These are phyloP conservation scores for Yamadazyma siamensis DNA, from an alignment of 1,139 yeast genomes.

Conservation along the genomic window DNA sequence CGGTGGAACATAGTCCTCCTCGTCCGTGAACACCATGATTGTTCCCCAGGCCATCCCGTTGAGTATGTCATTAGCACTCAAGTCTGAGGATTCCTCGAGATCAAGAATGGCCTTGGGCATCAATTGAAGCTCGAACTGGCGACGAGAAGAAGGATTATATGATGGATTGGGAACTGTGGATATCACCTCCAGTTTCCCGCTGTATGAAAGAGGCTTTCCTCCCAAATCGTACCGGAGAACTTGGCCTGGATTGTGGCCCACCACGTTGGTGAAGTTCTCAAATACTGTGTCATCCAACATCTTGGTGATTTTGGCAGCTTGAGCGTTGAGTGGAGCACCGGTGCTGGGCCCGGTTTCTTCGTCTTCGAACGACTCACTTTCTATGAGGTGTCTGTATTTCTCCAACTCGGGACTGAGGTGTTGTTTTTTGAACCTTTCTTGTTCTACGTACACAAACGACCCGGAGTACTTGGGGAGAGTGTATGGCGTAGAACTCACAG, in stretches of 20 bases:
- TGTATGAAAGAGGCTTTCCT: constrained; percentile 72
- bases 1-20: constrained; percentile 62
- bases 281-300: constrained; percentile 74
- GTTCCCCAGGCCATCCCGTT: constrained; percentile 99
- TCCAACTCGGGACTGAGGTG: constrained; percentile 39
- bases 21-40: constrained; percentile 77
- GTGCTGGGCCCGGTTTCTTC: constrained; percentile 11
- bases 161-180: constrained; percentile 48
- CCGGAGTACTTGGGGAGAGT: constrained; percentile 54
- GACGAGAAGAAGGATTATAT: constrained; percentile 56
- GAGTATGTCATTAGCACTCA: constrained; percentile 37
- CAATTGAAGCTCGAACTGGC: constrained; percentile 80
- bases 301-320: constrained; percentile 41
- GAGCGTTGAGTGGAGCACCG: constrained; percentile 26
- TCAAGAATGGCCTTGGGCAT: constrained; percentile 93
- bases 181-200: constrained; percentile 53
- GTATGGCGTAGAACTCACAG: constrained; percentile 1
- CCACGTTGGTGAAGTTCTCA: constrained; percentile 70
- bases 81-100: constrained; percentile 48
- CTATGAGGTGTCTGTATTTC: constrained; percentile 49
- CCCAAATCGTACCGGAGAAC: constrained; percentile 78
- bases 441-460: constrained; percentile 64
- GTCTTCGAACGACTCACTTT: constrained; percentile 31
- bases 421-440: constrained; percentile 49
- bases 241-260: constrained; percentile 80